phyloP scores from a whole-genome alignment of 1,139 yeast genomes.

The Ogataea hybrid region DNA sequence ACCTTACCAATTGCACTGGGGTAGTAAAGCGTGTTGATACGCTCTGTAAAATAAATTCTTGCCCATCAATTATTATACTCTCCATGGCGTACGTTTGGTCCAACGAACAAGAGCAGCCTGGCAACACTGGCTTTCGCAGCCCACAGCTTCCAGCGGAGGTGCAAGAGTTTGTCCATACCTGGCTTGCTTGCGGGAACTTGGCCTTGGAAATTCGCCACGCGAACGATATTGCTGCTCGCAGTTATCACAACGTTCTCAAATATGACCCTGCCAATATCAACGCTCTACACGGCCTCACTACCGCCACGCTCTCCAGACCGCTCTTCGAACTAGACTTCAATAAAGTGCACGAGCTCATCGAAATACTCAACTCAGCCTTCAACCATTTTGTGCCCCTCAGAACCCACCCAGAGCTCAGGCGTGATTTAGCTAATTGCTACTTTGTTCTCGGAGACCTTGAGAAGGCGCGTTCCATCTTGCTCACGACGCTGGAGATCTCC shows the following conservation, averaged over 20 bases:
- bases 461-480: constrained; percentile 50
- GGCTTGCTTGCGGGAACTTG: constrained; percentile 52
- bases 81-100: neutral
- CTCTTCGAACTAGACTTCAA: constrained; percentile 36
- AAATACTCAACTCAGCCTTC: constrained; percentile 40
- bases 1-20: neutral
- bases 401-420: constrained; percentile 40
- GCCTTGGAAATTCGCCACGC: constrained; percentile 43
- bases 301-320: constrained; percentile 41
- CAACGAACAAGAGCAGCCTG: neutral
- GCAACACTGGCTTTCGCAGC: constrained; percentile 38
- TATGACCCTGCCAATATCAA: constrained; percentile 42
- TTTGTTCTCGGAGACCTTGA: constrained; percentile 45
- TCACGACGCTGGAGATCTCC: constrained; percentile 42
- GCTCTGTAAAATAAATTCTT: neutral
- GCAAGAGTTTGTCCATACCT: constrained; percentile 31
- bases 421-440: constrained; percentile 51
- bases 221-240: constrained; percentile 40
- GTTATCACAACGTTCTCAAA: constrained; percentile 46
- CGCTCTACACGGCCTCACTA: constrained; percentile 45
- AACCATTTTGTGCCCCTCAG: constrained; percentile 37
- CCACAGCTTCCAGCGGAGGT: constrained; percentile 34
- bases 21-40: neutral
- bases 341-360: constrained; percentile 46
- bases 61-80: neutral